Base-by-base conservation (phyloP, 108 stramenopile species). In the Conticribra weissflogii region DNA sequence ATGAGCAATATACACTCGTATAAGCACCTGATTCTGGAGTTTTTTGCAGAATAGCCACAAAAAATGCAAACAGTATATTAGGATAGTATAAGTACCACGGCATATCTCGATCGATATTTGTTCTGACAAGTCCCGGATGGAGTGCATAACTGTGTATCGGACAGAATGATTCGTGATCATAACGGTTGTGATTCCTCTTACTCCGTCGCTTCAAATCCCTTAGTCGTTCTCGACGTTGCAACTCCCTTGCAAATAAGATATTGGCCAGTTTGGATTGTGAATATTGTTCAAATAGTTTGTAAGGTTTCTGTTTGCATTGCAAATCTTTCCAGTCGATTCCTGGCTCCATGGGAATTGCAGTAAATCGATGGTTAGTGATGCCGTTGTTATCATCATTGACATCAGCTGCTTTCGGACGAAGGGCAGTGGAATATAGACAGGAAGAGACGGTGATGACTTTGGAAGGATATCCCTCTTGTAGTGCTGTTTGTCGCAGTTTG, bases 71-170 rank as follows among this genome's bases (percentile, higher is more conserved):
- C 3, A 89, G 23, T 0, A 60, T 53, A 63, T 93, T 88, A 8
- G 84, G 80, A 54, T 81, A 74, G 44, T 78, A 86, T 50, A 92
- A 66, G 56, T 83, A 86, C 88, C 85, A 88, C 5, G 86, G 86
- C 96, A 96, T 95, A 65, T 93, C 81, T 29, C 90, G 76, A 2
- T 82, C 81, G 3, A 96, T 89, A 64, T 96, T 91, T 46, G 96
- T 96, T 29, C 92, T 85, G 1, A 96, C 96, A 46, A 94, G 54
- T 12, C 96, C 96, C 27, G 96, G 96, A 82, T 96, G 93, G n/a
- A 94, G 75, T 17, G 85, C 84, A 66, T 72, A 85, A 48, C 75
- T 77, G 56, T 63, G 55, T 47, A 50, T 63, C 54, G 21, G 63
- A 41, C 31, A 78, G 18, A 57, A 59, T 25, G 23, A 59, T 62